Evolutionary conservation across 2,329 filamentous ascomycete genomes (phyloP), one percentile per base, ranked within the genome.

Genomic region (Phialophora expanda): DNA sequence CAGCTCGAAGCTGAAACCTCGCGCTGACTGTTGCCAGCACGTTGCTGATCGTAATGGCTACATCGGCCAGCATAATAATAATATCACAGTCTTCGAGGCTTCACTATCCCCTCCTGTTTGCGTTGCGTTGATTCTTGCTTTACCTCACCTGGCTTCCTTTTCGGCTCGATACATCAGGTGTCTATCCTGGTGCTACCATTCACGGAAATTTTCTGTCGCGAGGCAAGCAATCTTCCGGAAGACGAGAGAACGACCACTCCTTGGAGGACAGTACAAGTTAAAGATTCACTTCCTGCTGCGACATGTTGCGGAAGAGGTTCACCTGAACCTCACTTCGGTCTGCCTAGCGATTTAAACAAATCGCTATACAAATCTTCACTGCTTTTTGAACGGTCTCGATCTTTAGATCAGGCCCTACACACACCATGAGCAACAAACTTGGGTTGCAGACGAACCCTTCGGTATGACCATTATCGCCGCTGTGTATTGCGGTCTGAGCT

Each of bases 1-100:
- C 61, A 62, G 67, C 59, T 62, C 38, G 58, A 66, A 65, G 65
- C 62, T 69, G 67, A 69, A 69, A 69, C 67, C 46, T 56, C 62
- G 56, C 54, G 62, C 65, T 69, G 65, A 69, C 65, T 64, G 62
- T 57, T 38, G 64, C 56, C 50, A 48, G 51, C 28, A 22, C 17
- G 17, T 17, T 44, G 28, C n/a, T 50, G 56, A 63, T 66, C 44
- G 46, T 56, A 46, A 38, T 51, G 61, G 56, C 14, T 44, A 44
- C 38, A 44, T n/a, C 17, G 38, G 17, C 62, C 54, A 44, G 58
- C 28, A 30, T 38, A 56, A 54, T 46, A 56, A 41, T 61, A 59
- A 41, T 38, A 60, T 44, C 30, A 38, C 46, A 34, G 28, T 60
- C 41, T 24, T 44, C 48, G 26, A 57, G 20, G 30, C 22, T 24